A percentile compares a stretch with the other conserved stretches of the same genome.
Evolutionary conservation across 139 green algal species (phyloP).

Genomic region (Chlamydomonas sphaeroides): DNA sequence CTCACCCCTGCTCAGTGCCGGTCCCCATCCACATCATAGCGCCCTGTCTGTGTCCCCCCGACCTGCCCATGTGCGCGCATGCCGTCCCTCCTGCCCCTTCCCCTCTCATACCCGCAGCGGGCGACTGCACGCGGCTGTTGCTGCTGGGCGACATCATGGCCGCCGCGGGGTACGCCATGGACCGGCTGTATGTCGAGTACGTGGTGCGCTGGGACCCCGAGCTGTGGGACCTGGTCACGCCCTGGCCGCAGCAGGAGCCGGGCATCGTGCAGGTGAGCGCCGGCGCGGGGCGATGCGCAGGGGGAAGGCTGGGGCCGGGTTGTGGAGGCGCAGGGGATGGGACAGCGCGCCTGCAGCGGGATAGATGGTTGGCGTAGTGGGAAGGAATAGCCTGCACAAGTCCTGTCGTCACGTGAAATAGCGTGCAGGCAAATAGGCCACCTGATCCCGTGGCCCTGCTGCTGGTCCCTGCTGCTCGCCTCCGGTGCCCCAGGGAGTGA

Average conservation of each 20-base stretch:
- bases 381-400: too few relatives aligned
- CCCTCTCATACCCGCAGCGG: background rate
- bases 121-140: conserved; percentile 48
- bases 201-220: conserved; percentile 53
- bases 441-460: too few relatives aligned
- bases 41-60: too few relatives aligned
- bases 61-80: too few relatives aligned
- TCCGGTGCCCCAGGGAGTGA: conserved; percentile 60
- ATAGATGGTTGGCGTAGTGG: too few relatives aligned
- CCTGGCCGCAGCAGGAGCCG: conserved; percentile 33
- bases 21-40: too few relatives aligned
- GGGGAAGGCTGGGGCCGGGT: background rate
- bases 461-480: too few relatives aligned
- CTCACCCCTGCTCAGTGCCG: too few relatives aligned
- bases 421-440: too few relatives aligned
- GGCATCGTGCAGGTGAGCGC: conserved; percentile 19
- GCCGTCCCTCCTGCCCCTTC: background rate
- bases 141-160: conserved; percentile 66
- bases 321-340: background rate
- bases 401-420: too few relatives aligned
- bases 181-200: conserved; percentile 73
- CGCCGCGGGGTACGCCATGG: conserved; percentile 57
- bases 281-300: background rate
- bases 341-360: too few relatives aligned
- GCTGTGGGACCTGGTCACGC: conserved; percentile 55